Evolutionary conservation across 257 asterid species (phyloP).

Genomic region (Nemophila menziesii): DNA sequence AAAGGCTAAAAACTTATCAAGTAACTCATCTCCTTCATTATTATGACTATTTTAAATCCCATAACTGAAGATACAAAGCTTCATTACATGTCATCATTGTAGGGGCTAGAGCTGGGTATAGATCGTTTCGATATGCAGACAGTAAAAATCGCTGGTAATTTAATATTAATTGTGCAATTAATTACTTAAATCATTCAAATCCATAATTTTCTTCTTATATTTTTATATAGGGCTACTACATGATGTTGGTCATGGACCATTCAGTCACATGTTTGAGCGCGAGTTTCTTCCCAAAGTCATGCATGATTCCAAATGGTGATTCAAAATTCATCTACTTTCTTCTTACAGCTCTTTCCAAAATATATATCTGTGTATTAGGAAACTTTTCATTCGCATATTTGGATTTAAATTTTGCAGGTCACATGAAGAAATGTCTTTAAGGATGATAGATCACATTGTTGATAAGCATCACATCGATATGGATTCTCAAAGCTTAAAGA

Average conservation of each 20-base stretch:
- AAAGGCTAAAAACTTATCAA: constrained; percentile 52
- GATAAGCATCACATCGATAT: constrained; percentile 73
- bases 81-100: constrained; percentile 20
- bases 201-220: constrained; percentile 15
- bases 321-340: neutral
- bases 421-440: constrained; percentile 87
- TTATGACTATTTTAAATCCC: constrained; percentile 12
- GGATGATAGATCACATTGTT: constrained; percentile 71
- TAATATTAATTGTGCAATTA: constrained; percentile 5
- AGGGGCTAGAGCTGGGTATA: constrained; percentile 84
- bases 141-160: constrained; percentile 72
- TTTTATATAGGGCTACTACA: constrained; percentile 67
- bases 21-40: constrained; percentile 24
- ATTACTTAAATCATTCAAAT: constrained; percentile 6
- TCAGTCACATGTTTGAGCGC: constrained; percentile 85
- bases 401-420: constrained; percentile 44
- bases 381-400: neutral
- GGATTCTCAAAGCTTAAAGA: constrained; percentile 37
- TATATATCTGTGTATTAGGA: neutral
- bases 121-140: constrained; percentile 53
- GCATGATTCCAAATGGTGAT: constrained; percentile 47
- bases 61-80: constrained; percentile 11
- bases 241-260: constrained; percentile 95
- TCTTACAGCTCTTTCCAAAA: neutral
- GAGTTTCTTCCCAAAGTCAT: constrained; percentile 61